Evolutionary conservation across 441 rosid species (phyloP).

Genomic region (Dalechampia spathulata): DNA sequence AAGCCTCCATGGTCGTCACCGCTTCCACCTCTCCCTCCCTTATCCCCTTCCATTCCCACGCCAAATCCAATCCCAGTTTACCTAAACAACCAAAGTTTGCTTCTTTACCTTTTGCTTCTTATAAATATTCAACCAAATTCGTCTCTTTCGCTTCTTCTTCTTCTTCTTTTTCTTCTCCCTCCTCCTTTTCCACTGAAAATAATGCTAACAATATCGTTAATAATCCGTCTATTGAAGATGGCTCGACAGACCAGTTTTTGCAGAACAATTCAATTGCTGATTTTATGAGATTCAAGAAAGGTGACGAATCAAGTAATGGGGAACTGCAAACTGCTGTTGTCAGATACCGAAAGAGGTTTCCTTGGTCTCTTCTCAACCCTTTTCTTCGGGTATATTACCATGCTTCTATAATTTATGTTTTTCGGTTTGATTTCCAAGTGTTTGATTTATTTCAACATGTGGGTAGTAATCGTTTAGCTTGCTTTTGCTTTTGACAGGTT

Average conservation of each 20-base stretch:
- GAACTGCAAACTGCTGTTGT: constrained; percentile 85
- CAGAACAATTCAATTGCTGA: constrained; percentile 63
- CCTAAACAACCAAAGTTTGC: constrained; percentile 20
- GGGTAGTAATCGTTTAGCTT: constrained; percentile 3
- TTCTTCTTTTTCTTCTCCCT: no score
- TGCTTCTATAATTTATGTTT: neutral
- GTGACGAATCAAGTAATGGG: constrained; percentile 29
- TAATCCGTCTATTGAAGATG: constrained; percentile 22
- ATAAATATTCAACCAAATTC: constrained; percentile 1
- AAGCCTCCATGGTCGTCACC: constrained; percentile 29
- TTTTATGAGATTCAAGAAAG: constrained; percentile 73
- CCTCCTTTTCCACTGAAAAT: no score
- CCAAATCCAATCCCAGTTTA: constrained; percentile 17
- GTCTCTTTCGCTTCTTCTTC: constrained; percentile 19
- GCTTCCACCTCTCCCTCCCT: constrained; percentile 22
- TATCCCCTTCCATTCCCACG: constrained; percentile 15
- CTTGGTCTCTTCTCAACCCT: constrained; percentile 77
- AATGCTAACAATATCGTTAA: no score
- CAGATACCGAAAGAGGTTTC: constrained; percentile 61
- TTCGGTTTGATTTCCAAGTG: neutral
- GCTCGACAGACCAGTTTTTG: constrained; percentile 43
- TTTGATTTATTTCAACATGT: neutral
- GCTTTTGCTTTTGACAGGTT: constrained; percentile 35
- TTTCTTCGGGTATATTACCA: constrained; percentile 46
- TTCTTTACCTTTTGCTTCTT: constrained; percentile 1